Evolutionary conservation across 345 rosid genomes (phyloP).

Genomic region (Erysimum cheiranthoides): DNA sequence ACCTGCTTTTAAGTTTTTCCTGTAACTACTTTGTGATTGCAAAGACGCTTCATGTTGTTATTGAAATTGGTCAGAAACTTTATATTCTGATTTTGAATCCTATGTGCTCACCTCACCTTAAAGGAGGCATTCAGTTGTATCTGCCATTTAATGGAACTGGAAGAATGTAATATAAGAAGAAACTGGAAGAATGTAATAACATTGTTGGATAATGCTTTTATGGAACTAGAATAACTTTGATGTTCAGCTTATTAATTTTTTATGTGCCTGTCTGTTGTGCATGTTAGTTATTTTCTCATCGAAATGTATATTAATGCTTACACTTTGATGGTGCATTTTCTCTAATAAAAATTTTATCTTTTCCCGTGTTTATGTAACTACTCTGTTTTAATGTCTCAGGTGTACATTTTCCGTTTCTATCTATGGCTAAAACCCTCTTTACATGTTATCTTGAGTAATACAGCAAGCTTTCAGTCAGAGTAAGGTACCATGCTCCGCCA

Average conservation of each 20-base stretch:
- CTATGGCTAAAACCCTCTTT: constrained; percentile 72
- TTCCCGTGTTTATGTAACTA: constrained; percentile 10
- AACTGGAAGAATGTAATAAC: constrained; percentile 24
- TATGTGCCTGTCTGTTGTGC: constrained; percentile 22
- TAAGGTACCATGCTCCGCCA: constrained; percentile 81
- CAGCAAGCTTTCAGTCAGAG: constrained; percentile 83
- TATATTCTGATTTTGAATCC: not conserved
- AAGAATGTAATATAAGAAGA: constrained; percentile 16
- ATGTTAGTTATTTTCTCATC: constrained; percentile 17
- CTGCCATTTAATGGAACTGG: not conserved
- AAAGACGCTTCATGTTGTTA: constrained; percentile 39
- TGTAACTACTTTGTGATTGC: not conserved
- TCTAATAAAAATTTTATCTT: constrained; percentile 22
- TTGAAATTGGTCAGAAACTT: no score
- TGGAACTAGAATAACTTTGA: constrained; percentile 11
- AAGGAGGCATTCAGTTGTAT: not conserved
- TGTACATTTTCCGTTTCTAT: constrained; percentile 58
- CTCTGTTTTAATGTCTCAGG: constrained; percentile 54
- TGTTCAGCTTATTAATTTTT: constrained; percentile 23
- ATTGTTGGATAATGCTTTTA: constrained; percentile 22
- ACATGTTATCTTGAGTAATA: constrained; percentile 69
- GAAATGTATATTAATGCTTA: constrained; percentile 24
- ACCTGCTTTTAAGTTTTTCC: not conserved
- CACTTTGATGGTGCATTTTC: constrained; percentile 27
- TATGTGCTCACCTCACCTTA: not conserved